phyloP scores from a whole-genome alignment of 768 basidiomycete genomes.

The Suillus cothurnatus region DNA sequence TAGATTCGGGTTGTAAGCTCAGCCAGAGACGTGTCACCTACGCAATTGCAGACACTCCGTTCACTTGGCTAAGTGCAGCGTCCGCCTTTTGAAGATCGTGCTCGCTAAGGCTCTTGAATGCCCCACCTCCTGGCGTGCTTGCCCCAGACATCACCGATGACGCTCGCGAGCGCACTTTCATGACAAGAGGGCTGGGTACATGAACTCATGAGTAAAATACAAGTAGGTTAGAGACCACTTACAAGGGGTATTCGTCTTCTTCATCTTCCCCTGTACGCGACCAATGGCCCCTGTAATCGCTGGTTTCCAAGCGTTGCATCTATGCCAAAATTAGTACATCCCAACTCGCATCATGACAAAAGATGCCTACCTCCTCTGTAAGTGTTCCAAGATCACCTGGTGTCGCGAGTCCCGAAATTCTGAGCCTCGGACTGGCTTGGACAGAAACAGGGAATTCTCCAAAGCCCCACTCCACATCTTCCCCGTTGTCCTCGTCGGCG shows the following conservation, averaged over 20 bases:
- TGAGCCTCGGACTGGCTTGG: constrained; percentile 86
- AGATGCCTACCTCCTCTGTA: constrained; percentile 69
- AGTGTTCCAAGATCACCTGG: constrained; percentile 93
- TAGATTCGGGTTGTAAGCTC: background rate
- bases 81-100: constrained; percentile 86
- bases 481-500: constrained; percentile 49
- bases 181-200: constrained; percentile 71
- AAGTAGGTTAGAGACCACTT: constrained; percentile 33
- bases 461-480: constrained; percentile 31
- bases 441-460: constrained; percentile 45
- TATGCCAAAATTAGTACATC: constrained; percentile 24
- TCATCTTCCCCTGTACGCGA: constrained; percentile 68
- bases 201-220: constrained; percentile 13
- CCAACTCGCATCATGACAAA: background rate
- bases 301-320: constrained; percentile 89
- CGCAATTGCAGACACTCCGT: constrained; percentile 14
- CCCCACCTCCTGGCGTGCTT: constrained; percentile 88
- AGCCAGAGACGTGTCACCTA: background rate
- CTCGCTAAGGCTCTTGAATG: constrained; percentile 81
- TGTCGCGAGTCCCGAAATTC: constrained; percentile 75
- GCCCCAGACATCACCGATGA: constrained; percentile 73
- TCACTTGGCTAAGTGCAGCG: constrained; percentile 74
- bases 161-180: constrained; percentile 85
- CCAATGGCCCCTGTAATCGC: constrained; percentile 77
- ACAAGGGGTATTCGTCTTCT: constrained; percentile 92